Conservation (phyloP, 208 protist genomes). For the Crithidia fasciculata region DNA sequence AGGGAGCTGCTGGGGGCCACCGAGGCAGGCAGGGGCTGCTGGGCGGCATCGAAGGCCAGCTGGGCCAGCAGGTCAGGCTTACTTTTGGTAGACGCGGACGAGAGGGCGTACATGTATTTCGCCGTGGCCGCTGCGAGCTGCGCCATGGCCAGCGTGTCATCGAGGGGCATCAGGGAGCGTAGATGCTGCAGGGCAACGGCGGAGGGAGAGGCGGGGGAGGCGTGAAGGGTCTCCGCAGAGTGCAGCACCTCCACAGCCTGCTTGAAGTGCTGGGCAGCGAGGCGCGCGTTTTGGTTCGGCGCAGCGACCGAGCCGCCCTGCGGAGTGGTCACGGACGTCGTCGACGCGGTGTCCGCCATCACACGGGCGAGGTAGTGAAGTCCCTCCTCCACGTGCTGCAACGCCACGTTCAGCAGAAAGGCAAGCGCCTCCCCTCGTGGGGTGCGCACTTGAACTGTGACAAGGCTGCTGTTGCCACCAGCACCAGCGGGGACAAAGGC, state of each 20-base stretch:
- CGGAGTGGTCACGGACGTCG: conserved; percentile 17
- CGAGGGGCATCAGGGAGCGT: conserved; percentile 40
- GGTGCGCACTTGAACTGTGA: conserved; percentile 18
- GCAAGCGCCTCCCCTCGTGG: conserved; percentile 57
- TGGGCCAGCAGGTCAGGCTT: conserved; percentile 60
- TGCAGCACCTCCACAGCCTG: conserved; percentile 38
- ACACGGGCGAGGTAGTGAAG: conserved; percentile 46
- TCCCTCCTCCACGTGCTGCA: conserved; percentile 46
- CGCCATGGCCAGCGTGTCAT: conserved; percentile 34
- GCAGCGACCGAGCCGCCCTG: conserved; percentile 22
- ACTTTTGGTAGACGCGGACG: conserved; percentile 45
- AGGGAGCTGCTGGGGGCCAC: conserved; percentile 27
- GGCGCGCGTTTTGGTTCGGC: conserved; percentile 55
- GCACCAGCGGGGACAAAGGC: conserved; percentile 6
- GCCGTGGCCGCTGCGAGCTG: conserved; percentile 50
- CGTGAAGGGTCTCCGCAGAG: conserved; percentile 32
- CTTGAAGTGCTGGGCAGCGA: conserved; percentile 54
- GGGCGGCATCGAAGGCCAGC: conserved; percentile 53
- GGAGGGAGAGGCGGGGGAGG: conserved; percentile 31
- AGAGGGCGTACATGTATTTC: conserved; percentile 77
- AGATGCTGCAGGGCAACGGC: conserved; percentile 40
- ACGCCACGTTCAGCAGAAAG: conserved; percentile 67
- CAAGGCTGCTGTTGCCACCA: conserved; percentile 13
- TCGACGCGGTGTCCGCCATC: conserved; percentile 26
- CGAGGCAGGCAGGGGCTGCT: conserved; percentile 33